phyloP scores from a whole-genome alignment of 2,329 filamentous ascomycete species.

The Purpureocillium takamizusanense region DNA sequence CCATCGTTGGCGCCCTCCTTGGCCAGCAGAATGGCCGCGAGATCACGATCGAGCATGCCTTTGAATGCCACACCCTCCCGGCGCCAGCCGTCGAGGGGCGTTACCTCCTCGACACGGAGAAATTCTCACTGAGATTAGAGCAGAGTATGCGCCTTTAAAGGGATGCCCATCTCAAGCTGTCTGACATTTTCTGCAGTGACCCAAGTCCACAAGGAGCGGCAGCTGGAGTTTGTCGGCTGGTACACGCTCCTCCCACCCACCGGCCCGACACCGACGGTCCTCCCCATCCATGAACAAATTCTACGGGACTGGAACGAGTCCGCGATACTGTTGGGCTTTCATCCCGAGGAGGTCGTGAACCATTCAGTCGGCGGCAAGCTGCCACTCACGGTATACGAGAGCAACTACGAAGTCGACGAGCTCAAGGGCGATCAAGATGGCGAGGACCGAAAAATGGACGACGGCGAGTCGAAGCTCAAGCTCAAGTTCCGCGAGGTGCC shows the following conservation, averaged over 20 bases:
- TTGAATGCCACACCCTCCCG: conserved; percentile 60
- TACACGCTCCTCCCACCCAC: conserved; percentile 68
- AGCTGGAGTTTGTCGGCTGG: conserved; percentile 85
- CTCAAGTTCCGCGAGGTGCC: conserved; percentile 75
- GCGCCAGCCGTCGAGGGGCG: conserved; percentile 40
- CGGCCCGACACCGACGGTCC: conserved; percentile 60
- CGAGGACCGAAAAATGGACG: conserved; percentile 66
- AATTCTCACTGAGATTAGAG: conserved; percentile 71
- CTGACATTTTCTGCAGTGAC: conserved; percentile 51
- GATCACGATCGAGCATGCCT: conserved; percentile 87
- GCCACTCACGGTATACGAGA: conserved; percentile 87
- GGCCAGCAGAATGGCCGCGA: conserved; percentile 86
- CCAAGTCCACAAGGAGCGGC: conserved; percentile 75
- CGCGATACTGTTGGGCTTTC: conserved; percentile 80
- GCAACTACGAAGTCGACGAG: conserved; percentile 64
- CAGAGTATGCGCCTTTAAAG: too few species aligned
- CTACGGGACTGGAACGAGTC: conserved; percentile 72
- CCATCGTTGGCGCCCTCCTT: conserved; percentile 78
- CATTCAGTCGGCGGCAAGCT: conserved; percentile 66
- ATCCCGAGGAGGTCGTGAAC: conserved; percentile 51
- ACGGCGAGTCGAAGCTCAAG: conserved; percentile 44
- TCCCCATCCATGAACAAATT: conserved; percentile 72
- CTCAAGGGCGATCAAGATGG: conserved; percentile 35
- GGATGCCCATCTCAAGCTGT: too few species aligned
- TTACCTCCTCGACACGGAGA: conserved; percentile 54